Conservation (phyloP, 1,284 basidiomycete species). For the Ceratobasidium sp. region DNA sequence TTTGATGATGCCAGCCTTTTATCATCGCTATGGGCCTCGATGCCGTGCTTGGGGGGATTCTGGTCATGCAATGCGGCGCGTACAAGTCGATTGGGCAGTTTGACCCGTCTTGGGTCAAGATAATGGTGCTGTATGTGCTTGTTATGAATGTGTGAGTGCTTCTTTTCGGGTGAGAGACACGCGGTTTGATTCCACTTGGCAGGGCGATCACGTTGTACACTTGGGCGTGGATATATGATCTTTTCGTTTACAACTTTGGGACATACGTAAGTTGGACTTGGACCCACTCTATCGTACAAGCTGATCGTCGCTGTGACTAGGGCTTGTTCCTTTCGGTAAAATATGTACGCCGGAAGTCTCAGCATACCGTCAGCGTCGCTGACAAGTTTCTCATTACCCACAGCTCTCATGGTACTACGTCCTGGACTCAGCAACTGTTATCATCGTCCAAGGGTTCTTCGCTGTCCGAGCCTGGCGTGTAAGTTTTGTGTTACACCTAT, state of each 20-base stretch:
- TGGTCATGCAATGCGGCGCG: constrained; percentile 38
- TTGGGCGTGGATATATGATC: constrained; percentile 44
- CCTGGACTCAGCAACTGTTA: constrained; percentile 40
- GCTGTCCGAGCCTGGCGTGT: constrained; percentile 40
- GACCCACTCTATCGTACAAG: not conserved
- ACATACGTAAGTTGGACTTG: constrained; percentile 21
- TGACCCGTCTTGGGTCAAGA: constrained; percentile 27
- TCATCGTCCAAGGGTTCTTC: constrained; percentile 45
- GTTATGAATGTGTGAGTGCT: constrained; percentile 41
- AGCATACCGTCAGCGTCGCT: not conserved
- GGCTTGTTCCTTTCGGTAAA: constrained; percentile 40
- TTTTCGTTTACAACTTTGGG: constrained; percentile 38
- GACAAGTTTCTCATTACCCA: not conserved
- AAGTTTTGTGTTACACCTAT: not conserved
- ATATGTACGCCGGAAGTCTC: constrained; percentile 11
- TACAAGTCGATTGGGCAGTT: constrained; percentile 21
- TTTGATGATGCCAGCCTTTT: constrained; percentile 7
- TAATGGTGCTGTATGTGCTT: constrained; percentile 42
- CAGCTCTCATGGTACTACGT: constrained; percentile 43
- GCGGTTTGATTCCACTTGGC: not conserved
- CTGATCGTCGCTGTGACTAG: not conserved
- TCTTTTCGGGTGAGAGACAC: not conserved
- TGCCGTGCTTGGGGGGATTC: constrained; percentile 34
- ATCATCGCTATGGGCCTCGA: constrained; percentile 41
- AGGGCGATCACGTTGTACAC: constrained; percentile 38